Evolutionary conservation across 257 asterid genomes (phyloP).

Genomic region (Solanum ossicruentum): DNA sequence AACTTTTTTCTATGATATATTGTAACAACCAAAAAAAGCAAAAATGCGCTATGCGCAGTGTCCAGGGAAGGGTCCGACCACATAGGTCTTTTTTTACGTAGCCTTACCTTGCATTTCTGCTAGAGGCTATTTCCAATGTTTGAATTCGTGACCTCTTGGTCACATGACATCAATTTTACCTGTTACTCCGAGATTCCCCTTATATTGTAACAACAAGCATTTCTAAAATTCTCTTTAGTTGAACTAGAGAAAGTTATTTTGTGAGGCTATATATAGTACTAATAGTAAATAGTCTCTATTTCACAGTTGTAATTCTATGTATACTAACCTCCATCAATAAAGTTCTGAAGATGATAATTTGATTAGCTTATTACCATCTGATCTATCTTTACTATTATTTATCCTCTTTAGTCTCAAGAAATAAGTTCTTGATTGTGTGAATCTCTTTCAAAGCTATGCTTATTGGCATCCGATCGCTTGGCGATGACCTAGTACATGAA

Average conservation of each 20-base stretch:
- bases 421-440: not conserved
- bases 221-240: not conserved
- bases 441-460: not conserved
- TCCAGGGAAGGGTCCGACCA: too few species aligned
- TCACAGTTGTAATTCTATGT: not conserved
- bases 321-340: not conserved
- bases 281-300: not conserved
- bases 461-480: not conserved
- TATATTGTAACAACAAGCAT: not conserved
- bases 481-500: slow-evolving; percentile 4
- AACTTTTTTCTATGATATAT: not conserved
- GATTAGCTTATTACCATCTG: not conserved
- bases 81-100: too few species aligned
- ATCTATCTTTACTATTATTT: not conserved
- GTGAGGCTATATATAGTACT: not conserved
- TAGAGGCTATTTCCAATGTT: too few species aligned
- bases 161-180: too few species aligned
- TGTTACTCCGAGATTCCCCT: too few species aligned
- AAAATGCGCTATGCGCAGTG: too few species aligned
- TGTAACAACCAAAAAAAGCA: not conserved
- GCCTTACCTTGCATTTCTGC: too few species aligned
- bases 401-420: not conserved
- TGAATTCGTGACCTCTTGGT: too few species aligned
- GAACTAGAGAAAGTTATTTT: not conserved
- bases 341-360: not conserved